Percentiles rank a stretch among this genome's conserved stretches.
Evolutionary conservation across 129 eudicot species (phyloP).

Genomic region (Oenanthe sinensis): DNA sequence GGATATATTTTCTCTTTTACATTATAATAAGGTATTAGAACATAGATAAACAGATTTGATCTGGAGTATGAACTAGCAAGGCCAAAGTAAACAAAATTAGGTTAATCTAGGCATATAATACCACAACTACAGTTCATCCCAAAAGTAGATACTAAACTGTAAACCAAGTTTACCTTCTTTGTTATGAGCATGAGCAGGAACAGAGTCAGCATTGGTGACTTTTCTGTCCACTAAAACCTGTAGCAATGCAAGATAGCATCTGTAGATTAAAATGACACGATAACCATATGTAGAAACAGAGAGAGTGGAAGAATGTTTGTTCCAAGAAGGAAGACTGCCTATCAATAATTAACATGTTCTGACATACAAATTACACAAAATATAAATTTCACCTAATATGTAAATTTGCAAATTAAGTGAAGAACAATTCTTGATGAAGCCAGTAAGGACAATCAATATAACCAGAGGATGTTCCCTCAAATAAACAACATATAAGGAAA

Average conservation of each 20-base stretch:
- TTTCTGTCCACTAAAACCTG: conserved; percentile 68
- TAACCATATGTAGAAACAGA: not conserved
- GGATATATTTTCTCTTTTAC: not conserved
- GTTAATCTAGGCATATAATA: not conserved
- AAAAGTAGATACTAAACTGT: conserved; percentile 6
- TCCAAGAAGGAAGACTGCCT: not conserved
- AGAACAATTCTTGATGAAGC: not conserved
- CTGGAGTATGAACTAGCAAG: not conserved
- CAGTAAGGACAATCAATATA: not conserved
- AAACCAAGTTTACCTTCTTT: conserved; percentile 47
- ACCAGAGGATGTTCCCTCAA: not conserved
- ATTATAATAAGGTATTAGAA: not conserved
- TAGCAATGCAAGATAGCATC: conserved; percentile 1
- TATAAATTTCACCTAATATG: not conserved
- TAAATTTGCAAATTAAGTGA: not conserved
- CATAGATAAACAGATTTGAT: not conserved
- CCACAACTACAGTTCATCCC: not conserved
- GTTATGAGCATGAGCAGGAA: conserved; percentile 55
- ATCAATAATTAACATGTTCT: not conserved
- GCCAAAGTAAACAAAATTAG: not conserved
- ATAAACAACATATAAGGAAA: not conserved
- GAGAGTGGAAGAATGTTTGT: not conserved
- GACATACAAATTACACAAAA: not conserved
- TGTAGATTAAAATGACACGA: not conserved
- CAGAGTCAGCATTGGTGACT: conserved; percentile 31